phyloP scores from a whole-genome alignment of 768 basidiomycete genomes.

The Amanita rubescens region DNA sequence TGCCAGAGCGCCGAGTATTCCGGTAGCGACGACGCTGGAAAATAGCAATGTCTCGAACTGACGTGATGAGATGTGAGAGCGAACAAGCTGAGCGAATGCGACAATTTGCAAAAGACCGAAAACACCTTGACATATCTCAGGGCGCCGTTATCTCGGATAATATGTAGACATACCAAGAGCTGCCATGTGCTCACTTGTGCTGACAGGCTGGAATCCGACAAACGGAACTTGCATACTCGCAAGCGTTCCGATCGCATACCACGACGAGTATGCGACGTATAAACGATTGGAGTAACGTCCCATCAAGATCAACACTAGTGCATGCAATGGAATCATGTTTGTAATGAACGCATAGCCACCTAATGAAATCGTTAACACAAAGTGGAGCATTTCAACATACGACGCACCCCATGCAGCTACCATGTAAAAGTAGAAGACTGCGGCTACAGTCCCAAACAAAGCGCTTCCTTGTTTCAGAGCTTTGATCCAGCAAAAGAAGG shows the following conservation, averaged over 20 bases:
- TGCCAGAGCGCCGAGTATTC: slow-evolving; percentile 62
- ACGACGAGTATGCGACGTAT: slow-evolving; percentile 93
- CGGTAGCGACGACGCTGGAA: slow-evolving; percentile 58
- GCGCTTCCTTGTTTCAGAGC: slow-evolving; percentile 93
- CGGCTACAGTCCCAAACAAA: slow-evolving; percentile 82
- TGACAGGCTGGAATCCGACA: slow-evolving; percentile 97
- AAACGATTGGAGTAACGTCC: slow-evolving; percentile 88
- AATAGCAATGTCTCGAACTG: slow-evolving; percentile 85
- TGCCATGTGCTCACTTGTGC: slow-evolving; percentile 98
- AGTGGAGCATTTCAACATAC: not conserved
- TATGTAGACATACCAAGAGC: slow-evolving; percentile 62
- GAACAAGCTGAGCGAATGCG: slow-evolving; percentile 84
- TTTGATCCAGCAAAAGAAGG: slow-evolving; percentile 96
- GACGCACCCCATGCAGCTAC: slow-evolving; percentile 97
- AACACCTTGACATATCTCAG: slow-evolving; percentile 48
- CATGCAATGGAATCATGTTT: slow-evolving; percentile 98
- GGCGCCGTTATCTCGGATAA: not conserved
- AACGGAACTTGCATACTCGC: slow-evolving; percentile 99
- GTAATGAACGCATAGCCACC: slow-evolving; percentile 99
- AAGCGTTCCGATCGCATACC: slow-evolving; percentile 97
- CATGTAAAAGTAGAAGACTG: slow-evolving; percentile 99
- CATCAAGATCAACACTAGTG: slow-evolving; percentile 93
- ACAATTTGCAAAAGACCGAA: slow-evolving; percentile 96
- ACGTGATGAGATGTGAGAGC: slow-evolving; percentile 83
- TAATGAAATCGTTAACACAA: slow-evolving; percentile 18